phyloP scores from a whole-genome alignment of 768 basidiomycete genomes.

The Pisolithus orientalis region DNA sequence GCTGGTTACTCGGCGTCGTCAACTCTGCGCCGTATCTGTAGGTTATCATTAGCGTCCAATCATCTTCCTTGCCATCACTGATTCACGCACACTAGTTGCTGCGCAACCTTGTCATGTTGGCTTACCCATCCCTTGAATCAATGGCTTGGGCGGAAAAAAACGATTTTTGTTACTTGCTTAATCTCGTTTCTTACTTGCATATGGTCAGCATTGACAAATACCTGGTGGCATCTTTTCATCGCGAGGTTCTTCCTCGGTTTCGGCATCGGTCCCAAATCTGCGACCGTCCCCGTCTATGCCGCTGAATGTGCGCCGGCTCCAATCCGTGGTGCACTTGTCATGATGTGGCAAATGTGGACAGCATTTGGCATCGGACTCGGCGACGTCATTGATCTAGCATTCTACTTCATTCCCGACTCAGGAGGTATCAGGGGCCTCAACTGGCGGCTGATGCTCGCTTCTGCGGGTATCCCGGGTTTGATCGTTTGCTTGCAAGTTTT shows the following conservation, averaged over 20 bases:
- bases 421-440: slow-evolving; percentile 54
- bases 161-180: slow-evolving; percentile 52
- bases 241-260: slow-evolving; percentile 47
- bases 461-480: slow-evolving; percentile 52
- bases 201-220: slow-evolving; percentile 48
- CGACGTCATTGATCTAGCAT: slow-evolving; percentile 56
- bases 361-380: slow-evolving; percentile 81
- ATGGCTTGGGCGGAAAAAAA: slow-evolving; percentile 54
- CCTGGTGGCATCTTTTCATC: slow-evolving; percentile 54
- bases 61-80: not conserved
- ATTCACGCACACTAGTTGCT: slow-evolving; percentile 36
- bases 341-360: slow-evolving; percentile 93
- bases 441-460: slow-evolving; percentile 77
- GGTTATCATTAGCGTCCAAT: slow-evolving; percentile 15
- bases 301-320: slow-evolving; percentile 75
- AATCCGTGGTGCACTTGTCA: slow-evolving; percentile 85
- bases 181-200: slow-evolving; percentile 50
- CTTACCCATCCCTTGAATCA: slow-evolving; percentile 52
- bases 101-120: slow-evolving; percentile 54
- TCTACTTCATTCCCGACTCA: slow-evolving; percentile 46
- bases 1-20: slow-evolving; percentile 71
- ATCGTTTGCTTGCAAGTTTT: slow-evolving; percentile 39
- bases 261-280: slow-evolving; percentile 47
- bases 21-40: slow-evolving; percentile 59
- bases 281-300: slow-evolving; percentile 60